Evolutionary conservation across 106 monocot species (phyloP), one percentile per base, ranked within the genome.

Genomic region (Apostasia ramifera): DNA sequence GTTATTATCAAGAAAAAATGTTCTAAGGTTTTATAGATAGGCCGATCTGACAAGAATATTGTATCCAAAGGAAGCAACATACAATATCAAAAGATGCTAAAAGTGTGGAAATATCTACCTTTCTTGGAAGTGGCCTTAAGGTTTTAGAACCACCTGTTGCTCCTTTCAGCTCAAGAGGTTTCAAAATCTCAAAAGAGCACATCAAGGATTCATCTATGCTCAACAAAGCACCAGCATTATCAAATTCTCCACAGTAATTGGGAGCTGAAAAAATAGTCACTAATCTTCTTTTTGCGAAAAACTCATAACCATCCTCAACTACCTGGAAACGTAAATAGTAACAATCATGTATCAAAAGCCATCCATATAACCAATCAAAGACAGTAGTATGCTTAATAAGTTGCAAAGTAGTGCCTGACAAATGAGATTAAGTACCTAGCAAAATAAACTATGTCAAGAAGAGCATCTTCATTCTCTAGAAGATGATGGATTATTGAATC

Each of bases 231-330:
- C 81, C 81, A 13, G 53, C 76, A 73, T 81, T 81, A 52, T 81
- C 81, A 48, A 81, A 81, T 50, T 81, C 76, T n/a, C 81, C 81
- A 44, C 76, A 81, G 48, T 81, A 81, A 71, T 81, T 81, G 10
- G 81, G 81, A 26, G 81, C 81, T 7, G 81, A 81, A 63, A 81
- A 81, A 47, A 81, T 76, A 3, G 81, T 81, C 11, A 81, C 81
- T 57, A 81, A 55, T 69, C 71, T 76, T 15, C 81, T 59, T 38
- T 81, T 62, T 47, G 76, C 81, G 59, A 81, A 81, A 39, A 81
- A 81, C 69, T 81, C 81, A 38, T 81, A 81, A 10, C 81, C 81
- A 73, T 81, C 81, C 68, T 80, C 80, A 5, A 80, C 80, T 49
- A 80, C 80, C 80, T 80, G 71, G 61, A 38, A 59, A 71, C 48